Conservation (phyloP, 208 protist species). For the Trypanosoma rangeli region DNA sequence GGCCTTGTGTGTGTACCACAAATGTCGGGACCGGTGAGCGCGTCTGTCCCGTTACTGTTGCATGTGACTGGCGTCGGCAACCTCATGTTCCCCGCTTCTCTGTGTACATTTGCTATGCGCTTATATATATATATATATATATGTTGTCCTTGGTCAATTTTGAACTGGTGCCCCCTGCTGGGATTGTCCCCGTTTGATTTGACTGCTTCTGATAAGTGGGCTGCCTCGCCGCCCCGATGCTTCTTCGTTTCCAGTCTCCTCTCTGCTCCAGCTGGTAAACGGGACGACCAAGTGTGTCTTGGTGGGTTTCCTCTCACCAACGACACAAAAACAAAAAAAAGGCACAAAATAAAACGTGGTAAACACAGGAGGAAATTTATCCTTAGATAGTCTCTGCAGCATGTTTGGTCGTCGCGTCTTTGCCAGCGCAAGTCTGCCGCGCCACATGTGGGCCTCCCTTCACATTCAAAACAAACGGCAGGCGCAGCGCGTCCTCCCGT, state of each 20-base stretch:
- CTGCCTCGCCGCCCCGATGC: neutral
- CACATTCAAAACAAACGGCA: slow-evolving; percentile 68
- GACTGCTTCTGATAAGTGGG: neutral
- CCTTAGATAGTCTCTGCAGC: neutral
- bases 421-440: slow-evolving; percentile 69
- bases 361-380: neutral
- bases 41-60: neutral
- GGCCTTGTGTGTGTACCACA: neutral
- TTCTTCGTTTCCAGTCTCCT: neutral
- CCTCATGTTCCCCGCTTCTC: too few relatives aligned
- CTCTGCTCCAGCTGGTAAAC: neutral
- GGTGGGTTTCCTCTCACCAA: neutral
- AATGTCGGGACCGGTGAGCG: neutral
- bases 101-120: neutral
- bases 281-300: neutral
- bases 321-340: neutral
- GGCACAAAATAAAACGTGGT: neutral
- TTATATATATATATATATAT: neutral
- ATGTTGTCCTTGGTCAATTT: neutral
- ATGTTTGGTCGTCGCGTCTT: slow-evolving; percentile 88
- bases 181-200: neutral
- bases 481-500: slow-evolving; percentile 59
- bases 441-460: slow-evolving; percentile 61
- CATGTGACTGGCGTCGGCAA: too few relatives aligned
- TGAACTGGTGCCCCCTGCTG: neutral